A percentile compares a stretch with the other conserved stretches of the same genome.
phyloP scores from a whole-genome alignment of 257 asterid genomes.

The Vinca minor region DNA sequence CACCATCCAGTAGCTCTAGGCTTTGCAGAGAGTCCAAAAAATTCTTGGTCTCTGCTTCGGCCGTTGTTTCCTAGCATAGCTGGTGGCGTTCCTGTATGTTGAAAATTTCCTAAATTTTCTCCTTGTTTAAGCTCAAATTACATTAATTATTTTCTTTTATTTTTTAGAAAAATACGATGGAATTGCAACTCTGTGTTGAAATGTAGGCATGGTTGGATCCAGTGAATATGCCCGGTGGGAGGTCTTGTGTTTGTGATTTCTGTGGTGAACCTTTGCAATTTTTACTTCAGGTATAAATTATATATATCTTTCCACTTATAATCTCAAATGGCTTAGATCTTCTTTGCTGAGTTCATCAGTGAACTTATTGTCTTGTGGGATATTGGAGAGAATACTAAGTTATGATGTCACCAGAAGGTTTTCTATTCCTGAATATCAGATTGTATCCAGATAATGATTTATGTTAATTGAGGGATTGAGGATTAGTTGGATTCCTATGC shows the following conservation, averaged over 20 bases:
- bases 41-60: conserved; percentile 53
- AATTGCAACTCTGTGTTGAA: conserved; percentile 12
- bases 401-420: too few relatives aligned
- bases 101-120: not conserved
- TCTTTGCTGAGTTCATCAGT: too few relatives aligned
- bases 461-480: not conserved
- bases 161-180: conserved; percentile 5
- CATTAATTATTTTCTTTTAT: not conserved
- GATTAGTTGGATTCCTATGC: not conserved
- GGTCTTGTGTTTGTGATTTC: conserved; percentile 57
- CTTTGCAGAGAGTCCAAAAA: conserved; percentile 55
- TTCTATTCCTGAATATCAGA: too few relatives aligned
- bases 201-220: conserved; percentile 94
- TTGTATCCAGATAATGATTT: too few relatives aligned
- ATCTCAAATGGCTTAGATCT: not conserved
- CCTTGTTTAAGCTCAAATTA: not conserved
- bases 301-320: not conserved
- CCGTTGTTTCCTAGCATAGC: conserved; percentile 94
- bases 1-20: conserved; percentile 56
- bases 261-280: conserved; percentile 87
- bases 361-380: too few relatives aligned
- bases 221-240: conserved; percentile 54
- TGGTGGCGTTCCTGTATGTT: conserved; percentile 87
- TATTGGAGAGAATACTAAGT: too few relatives aligned
- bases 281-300: conserved; percentile 74